Base-by-base conservation (phyloP, 116 monocot species). In the Trichopus zeylanicus region DNA sequence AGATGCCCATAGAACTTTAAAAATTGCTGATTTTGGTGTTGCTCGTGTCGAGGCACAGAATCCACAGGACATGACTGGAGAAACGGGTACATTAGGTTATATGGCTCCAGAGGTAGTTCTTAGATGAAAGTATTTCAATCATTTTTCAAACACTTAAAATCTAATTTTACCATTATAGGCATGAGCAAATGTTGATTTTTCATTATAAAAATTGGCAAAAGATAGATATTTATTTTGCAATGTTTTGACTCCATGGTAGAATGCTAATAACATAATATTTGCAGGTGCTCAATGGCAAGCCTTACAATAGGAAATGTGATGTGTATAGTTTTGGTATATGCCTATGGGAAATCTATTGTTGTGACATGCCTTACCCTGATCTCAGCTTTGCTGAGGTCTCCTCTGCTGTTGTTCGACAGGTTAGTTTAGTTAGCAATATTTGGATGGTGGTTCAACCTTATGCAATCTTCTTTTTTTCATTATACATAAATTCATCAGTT, bases 11-110 rank as follows among this genome's bases (percentile, higher is more conserved):
- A 71, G 74, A 60, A 78, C 68, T 24, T 70, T 93, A 7, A 93
- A 93, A 63, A 93, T 93, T 64, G 93, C 93, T 58, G 93, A 88
- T 76, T 92, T 92, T 76, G 92, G 92, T 20, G 92, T 92, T 60
- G 92, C 92, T 61, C 87, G 92, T 32, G 88, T 88, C 55, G 93
- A 93, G 63, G 93, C 93, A 32, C 88, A 88, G 59, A 85, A 93
- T 62, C 93, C 93, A 1, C 76, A 75, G 62, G 93, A 93, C 65
- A 88, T 93, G 93, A 93, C 93, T 28, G 88, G 93, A 22, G 88
- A 80, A 67, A 93, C 93, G 5, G 93, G 93, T 9, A 93, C 93
- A 11, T 82, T 93, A 37, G 88, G 88, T 0, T 93, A 88, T 71
- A 93, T 93, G 93, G 93, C 88, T 55, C 93, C 93, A 8, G 93